Conservation (phyloP, 2,329 filamentous ascomycete genomes). For the Knufia fluminis region DNA sequence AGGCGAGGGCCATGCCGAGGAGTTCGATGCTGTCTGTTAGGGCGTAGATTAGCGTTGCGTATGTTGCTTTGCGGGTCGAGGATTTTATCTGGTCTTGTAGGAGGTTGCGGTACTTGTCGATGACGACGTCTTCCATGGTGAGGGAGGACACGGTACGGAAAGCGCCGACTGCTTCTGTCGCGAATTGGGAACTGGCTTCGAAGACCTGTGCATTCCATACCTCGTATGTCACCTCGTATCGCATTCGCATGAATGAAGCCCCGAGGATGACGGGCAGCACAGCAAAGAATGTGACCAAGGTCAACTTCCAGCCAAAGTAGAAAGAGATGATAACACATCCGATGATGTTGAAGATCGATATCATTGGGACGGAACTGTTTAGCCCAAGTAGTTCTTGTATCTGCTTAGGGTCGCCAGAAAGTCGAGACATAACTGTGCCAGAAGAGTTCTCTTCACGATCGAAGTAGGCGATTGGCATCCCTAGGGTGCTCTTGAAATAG, state of each 20-base stretch:
- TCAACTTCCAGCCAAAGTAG: slow-evolving; percentile 67
- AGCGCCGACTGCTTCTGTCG: slow-evolving; percentile 62
- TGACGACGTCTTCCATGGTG: slow-evolving; percentile 59
- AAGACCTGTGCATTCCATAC: slow-evolving; percentile 19
- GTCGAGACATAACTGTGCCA: slow-evolving; percentile 39
- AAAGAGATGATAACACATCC: slow-evolving; percentile 61
- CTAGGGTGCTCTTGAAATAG: slow-evolving; percentile 38
- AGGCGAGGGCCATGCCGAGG: slow-evolving; percentile 52
- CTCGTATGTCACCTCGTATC: slow-evolving; percentile 19
- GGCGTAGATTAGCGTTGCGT: slow-evolving; percentile 57
- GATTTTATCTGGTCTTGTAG: slow-evolving; percentile 49
- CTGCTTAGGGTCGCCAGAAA: slow-evolving; percentile 42
- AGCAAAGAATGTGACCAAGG: slow-evolving; percentile 56
- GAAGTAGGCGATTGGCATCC: slow-evolving; percentile 36
- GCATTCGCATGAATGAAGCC: slow-evolving; percentile 34
- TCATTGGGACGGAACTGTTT: slow-evolving; percentile 65
- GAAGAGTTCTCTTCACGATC: slow-evolving; percentile 39
- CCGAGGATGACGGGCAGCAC: slow-evolving; percentile 43
- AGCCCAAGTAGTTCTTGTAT: slow-evolving; percentile 43
- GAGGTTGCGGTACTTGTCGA: slow-evolving; percentile 50
- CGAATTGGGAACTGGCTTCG: slow-evolving; percentile 62
- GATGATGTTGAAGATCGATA: slow-evolving; percentile 56
- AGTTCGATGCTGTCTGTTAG: slow-evolving; percentile 60
- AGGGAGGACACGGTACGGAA: slow-evolving; percentile 64
- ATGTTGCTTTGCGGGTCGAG: slow-evolving; percentile 54